Base-by-base conservation (phyloP, 2,329 filamentous ascomycete species). In the Ceratocystis harringtonii region DNA sequence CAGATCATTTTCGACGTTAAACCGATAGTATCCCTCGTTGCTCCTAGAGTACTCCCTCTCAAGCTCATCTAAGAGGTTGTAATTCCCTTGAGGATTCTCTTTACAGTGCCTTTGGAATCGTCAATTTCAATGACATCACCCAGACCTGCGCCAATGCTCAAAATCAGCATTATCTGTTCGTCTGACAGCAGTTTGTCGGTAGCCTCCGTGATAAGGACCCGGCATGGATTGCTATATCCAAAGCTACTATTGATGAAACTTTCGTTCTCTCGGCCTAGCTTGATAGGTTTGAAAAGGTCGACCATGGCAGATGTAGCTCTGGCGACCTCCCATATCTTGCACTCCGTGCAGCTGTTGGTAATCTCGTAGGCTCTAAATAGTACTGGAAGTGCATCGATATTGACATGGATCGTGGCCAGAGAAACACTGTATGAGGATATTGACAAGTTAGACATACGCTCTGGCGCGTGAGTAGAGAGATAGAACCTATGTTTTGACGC, bases 231-330 rank as follows among this genome's bases (percentile, higher is more conserved):
- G 64, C 74, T 74, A 44, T 71, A 69, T 1, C 71, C 71, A 22
- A 74, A 70, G 0, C 68, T 72, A 1, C 70, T 71, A 58, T 74
- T 72, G 28, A 74, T 68, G 45, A 72, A 74, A n/a, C 71, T 70
- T 1, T 71, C 65, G 2, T 64, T 66, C 7, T 72, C 70, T 6
- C 70, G 69, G 32, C 72, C 72, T 7, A 72, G 12, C 28, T 68
- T 64, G 30, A 73, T 71, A 3, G 72, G 68, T 43, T 73, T 70
- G 68, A 74, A 74, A 64, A 72, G 72, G 0, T 70, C 70, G 0
- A 70, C 69, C 2, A 71, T 70, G 1, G 71, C 71, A 1, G 70
- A 72, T n/a, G 71, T 72, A 1, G 71, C 72, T 2, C 71, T 69
- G 8, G 71, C 73, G 1, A 71, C 68, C 36, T 74, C 58, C 71